Conservation (phyloP, 768 basidiomycete species). For the Butyriboletus loyo region DNA sequence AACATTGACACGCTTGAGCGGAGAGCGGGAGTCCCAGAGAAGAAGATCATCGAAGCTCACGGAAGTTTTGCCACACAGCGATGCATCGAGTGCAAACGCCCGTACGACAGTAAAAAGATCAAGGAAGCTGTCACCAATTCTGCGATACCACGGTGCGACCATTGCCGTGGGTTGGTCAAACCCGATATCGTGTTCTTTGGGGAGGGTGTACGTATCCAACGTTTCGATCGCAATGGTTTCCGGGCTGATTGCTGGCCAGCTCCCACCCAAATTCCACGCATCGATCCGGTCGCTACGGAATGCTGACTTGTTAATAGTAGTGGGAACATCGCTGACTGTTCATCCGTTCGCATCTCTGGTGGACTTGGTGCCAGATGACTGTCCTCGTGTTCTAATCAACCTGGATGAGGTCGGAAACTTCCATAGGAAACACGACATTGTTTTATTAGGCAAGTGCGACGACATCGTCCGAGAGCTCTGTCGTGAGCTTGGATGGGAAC, state of each 20-base stretch:
- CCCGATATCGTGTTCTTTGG: slow-evolving; percentile 97
- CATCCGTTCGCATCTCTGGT: slow-evolving; percentile 85
- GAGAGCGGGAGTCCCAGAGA: slow-evolving; percentile 68
- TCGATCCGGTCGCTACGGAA: slow-evolving; percentile 49
- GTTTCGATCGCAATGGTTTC: neutral
- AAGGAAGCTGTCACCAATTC: slow-evolving; percentile 56
- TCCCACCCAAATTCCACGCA: slow-evolving; percentile 66
- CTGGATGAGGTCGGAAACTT: slow-evolving; percentile 76
- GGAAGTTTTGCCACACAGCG: slow-evolving; percentile 88
- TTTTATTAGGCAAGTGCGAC: slow-evolving; percentile 71
- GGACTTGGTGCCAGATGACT: slow-evolving; percentile 46
- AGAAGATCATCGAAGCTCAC: slow-evolving; percentile 89
- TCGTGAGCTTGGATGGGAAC: slow-evolving; percentile 70
- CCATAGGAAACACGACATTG: slow-evolving; percentile 54
- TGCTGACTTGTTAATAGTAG: slow-evolving; percentile 87
- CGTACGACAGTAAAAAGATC: slow-evolving; percentile 68
- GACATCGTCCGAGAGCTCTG: slow-evolving; percentile 59
- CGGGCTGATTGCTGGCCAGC: slow-evolving; percentile 38
- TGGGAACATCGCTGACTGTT: slow-evolving; percentile 87
- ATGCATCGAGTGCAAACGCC: slow-evolving; percentile 69
- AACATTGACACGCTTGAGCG: slow-evolving; percentile 93
- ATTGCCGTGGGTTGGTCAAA: slow-evolving; percentile 75
- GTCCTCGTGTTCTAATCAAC: slow-evolving; percentile 88
- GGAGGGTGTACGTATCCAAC: slow-evolving; percentile 52
- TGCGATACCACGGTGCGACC: slow-evolving; percentile 56